Percentiles rank a stretch among this genome's conserved stretches.
Evolutionary conservation across 2,329 filamentous ascomycete genomes (phyloP).

Genomic region (Aureobasidium leucospermi): DNA sequence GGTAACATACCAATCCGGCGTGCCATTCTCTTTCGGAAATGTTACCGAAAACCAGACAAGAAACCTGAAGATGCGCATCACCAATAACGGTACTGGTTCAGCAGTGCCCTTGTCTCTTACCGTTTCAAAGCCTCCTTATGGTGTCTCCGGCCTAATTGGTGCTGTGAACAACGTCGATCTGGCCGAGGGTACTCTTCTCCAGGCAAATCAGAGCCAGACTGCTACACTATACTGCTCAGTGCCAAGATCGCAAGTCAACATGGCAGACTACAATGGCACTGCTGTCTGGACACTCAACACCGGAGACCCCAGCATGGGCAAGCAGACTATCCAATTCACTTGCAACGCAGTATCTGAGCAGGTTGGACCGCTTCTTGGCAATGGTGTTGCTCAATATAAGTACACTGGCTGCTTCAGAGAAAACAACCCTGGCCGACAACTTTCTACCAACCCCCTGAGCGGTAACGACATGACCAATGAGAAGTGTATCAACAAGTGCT

Average conservation of each 20-base stretch:
- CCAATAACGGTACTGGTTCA: slow-evolving; percentile 43
- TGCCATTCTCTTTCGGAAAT: slow-evolving; percentile 48
- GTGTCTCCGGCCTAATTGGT: slow-evolving; percentile 46
- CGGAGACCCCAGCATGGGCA: slow-evolving; percentile 46
- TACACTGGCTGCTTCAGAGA: slow-evolving; percentile 52
- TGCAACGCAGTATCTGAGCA: slow-evolving; percentile 49
- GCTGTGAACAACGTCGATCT: slow-evolving; percentile 51
- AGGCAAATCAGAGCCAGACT: slow-evolving; percentile 43
- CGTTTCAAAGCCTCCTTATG: slow-evolving; percentile 55
- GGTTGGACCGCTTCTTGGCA: slow-evolving; percentile 39
- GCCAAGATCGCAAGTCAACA: slow-evolving; percentile 49
- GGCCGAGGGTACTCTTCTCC: slow-evolving; percentile 48
- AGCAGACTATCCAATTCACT: slow-evolving; percentile 46
- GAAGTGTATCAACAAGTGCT: slow-evolving; percentile 41
- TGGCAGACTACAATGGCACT: slow-evolving; percentile 41
- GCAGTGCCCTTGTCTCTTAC: slow-evolving; percentile 49
- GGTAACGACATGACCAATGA: slow-evolving; percentile 36
- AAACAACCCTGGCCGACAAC: slow-evolving; percentile 48
- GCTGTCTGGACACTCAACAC: slow-evolving; percentile 53
- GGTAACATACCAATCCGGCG: slow-evolving; percentile 39
- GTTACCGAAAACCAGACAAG: slow-evolving; percentile 46
- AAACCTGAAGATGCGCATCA: slow-evolving; percentile 46
- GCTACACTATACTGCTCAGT: slow-evolving; percentile 50
- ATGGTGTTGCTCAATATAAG: slow-evolving; percentile 42
- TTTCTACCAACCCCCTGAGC: slow-evolving; percentile 38